Percentiles rank a stretch among this genome's conserved stretches.
Evolutionary conservation across 345 rosid species (phyloP).

Genomic region (Rhodamnia argentea): DNA sequence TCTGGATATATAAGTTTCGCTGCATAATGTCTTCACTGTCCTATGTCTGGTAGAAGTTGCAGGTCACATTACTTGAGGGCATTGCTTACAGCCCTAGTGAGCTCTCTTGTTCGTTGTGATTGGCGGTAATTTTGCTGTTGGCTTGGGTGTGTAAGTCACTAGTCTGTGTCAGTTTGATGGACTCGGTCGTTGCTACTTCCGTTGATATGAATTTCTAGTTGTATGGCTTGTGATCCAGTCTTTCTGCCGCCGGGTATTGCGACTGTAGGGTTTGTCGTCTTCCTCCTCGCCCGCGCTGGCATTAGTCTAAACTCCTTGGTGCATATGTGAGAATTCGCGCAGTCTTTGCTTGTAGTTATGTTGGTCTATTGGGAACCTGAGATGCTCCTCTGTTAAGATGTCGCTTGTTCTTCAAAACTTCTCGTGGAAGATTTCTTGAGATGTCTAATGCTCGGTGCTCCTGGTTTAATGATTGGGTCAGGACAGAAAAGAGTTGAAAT

Average conservation of each 20-base stretch:
- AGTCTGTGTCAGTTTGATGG: neutral
- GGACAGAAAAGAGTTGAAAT: neutral
- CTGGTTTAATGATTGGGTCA: neutral
- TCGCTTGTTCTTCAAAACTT: neutral
- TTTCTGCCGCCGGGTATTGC: neutral
- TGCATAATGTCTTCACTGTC: neutral
- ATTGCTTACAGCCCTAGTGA: neutral
- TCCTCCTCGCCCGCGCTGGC: neutral
- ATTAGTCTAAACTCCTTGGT: neutral
- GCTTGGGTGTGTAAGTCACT: neutral
- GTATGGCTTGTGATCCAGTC: neutral
- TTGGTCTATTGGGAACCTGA: neutral
- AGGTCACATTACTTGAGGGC: neutral
- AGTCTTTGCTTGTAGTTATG: neutral
- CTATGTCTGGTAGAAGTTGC: neutral
- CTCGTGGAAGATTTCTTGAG: neutral
- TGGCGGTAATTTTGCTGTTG: neutral
- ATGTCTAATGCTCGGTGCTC: neutral
- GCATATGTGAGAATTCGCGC: neutral
- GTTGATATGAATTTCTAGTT: neutral
- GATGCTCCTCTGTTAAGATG: neutral
- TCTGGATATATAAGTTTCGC: neutral
- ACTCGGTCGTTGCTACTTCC: neutral
- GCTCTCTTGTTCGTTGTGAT: neutral
- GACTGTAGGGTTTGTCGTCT: neutral